Evolutionary conservation across 768 basidiomycete genomes (phyloP).

Genomic region (Psilocybe azurescens): DNA sequence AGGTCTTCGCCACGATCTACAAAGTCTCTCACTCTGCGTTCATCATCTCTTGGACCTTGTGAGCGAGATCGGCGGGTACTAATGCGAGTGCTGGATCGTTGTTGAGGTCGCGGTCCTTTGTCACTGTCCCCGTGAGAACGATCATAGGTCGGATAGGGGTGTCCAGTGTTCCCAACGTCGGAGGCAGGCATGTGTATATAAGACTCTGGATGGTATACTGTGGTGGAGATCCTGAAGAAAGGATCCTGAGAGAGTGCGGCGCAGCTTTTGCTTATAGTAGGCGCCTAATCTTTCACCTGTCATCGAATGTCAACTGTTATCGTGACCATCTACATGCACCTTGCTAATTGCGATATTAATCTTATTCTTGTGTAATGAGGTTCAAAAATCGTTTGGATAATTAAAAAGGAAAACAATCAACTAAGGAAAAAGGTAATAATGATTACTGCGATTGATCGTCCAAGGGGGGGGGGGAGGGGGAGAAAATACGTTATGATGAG

Average conservation of each 20-base stretch:
- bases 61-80: not conserved
- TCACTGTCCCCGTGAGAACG: not conserved
- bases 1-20: no score
- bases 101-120: not conserved
- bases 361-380: no score
- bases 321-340: not conserved
- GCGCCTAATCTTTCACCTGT: not conserved
- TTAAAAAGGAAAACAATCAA: not conserved
- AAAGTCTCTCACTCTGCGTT: not conserved
- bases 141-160: not conserved
- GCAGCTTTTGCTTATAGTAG: not conserved
- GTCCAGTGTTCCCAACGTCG: not conserved
- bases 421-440: slow-evolving; percentile 7
- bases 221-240: not conserved
- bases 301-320: not conserved
- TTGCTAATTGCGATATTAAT: not conserved
- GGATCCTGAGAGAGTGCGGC: not conserved
- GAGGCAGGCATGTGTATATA: not conserved
- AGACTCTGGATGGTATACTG: not conserved
- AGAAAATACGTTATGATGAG: slow-evolving; percentile 12
- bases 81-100: not conserved
- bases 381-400: no score
- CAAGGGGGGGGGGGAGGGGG: slow-evolving; percentile 13
- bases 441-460: slow-evolving; percentile 22
- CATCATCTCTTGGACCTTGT: not conserved